Evolutionary conservation across 176 grass and related monocot species (phyloP), one percentile per base, ranked within the genome.

Genomic region (Musa schizocarpa): DNA sequence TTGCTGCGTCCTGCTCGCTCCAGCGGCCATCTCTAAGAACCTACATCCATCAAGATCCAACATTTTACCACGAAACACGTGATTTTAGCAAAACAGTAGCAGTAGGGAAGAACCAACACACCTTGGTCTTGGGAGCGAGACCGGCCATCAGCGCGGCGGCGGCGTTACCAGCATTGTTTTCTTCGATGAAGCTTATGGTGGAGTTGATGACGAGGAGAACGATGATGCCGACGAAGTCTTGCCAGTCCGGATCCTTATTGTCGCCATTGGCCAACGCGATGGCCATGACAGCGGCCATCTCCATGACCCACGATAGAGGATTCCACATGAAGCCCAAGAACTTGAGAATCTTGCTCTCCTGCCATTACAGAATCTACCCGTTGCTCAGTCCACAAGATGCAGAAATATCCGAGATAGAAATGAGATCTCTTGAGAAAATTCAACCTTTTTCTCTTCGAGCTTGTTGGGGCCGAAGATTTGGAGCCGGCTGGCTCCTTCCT

Each of bases 271-370:
- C 94, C 0, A 91, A 73, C 0, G 11, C 88, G 50, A 98, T 98
- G 54, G 90, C 94, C 82, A 98, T 98, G 23, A 98, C 12, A 12
- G 94, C 94, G 2, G 93, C 88, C 9, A 75, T 68, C 63, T 98
- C 94, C 94, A 93, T 98, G 22, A 98, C 90, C 94, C 94, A 98
- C 16, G 90, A 98, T 0, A 98, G 75, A 0, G 94, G 94, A 63
- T 98, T 98, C 94, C 94, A 93, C 94, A 98, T 98, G 78, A 98
- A 93, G 23, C 90, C 84, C 50, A 98, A 9, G 81, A 98, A 98
- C 61, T 93, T 98, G 16, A 98, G 88, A 0, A 98, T 9, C 80
- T 89, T 81, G 54, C 82, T 98, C 84, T 98, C 94, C 90, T 92
- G 79, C 51, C 65, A 49, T 26, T 57, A 56, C n/a, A 71, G n/a